Percentiles rank a stretch among this genome's conserved stretches.
phyloP scores from a whole-genome alignment of 441 rosid species.

The Raphanus hybrid region DNA sequence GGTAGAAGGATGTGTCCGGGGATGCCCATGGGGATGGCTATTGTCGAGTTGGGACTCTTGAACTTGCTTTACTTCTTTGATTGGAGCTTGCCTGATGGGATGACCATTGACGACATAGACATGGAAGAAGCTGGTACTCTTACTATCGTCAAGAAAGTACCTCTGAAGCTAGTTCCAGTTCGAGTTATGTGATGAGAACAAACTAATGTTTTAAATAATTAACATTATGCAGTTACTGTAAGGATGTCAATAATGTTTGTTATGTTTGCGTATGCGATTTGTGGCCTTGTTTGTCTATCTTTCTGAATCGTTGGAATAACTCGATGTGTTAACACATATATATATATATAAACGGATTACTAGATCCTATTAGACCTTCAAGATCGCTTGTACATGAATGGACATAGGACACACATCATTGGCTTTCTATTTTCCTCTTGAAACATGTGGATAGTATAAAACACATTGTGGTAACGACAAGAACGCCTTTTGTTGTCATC shows the following conservation, averaged over 20 bases:
- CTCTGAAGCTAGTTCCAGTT: conserved; percentile 6
- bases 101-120: neutral
- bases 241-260: neutral
- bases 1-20: conserved; percentile 7
- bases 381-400: too few relatives aligned
- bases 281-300: neutral
- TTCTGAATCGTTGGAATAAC: neutral
- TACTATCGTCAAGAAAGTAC: conserved; percentile 8
- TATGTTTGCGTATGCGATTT: neutral
- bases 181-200: neutral
- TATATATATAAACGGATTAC: neutral
- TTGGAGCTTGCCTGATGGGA: conserved; percentile 7
- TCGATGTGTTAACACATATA: neutral
- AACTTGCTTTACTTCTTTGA: conserved; percentile 14
- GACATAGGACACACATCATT: too few relatives aligned
- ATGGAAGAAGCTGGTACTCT: conserved; percentile 8
- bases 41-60: conserved; percentile 6
- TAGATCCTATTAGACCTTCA: too few relatives aligned
- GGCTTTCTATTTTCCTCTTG: too few relatives aligned
- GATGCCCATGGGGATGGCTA: conserved; percentile 11
- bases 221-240: neutral
- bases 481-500: too few relatives aligned
- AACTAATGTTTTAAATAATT: neutral
- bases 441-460: too few relatives aligned
- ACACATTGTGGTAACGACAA: too few relatives aligned